Evolutionary conservation across 2,329 filamentous ascomycete species (phyloP).

Genomic region (Colletotrichum spaethianum): DNA sequence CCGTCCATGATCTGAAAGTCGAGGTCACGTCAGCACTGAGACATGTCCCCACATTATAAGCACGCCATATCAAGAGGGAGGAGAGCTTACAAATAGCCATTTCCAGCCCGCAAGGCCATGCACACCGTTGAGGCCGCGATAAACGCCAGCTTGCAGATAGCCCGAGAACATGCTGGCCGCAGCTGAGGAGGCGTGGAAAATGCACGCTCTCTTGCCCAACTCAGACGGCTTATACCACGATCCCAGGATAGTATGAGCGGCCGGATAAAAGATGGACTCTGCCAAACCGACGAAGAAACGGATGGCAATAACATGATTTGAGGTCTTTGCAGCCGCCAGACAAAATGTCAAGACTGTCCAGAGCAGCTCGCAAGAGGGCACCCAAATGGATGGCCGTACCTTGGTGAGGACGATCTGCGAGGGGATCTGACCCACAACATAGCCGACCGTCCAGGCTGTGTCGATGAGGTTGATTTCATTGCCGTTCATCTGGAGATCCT

Average conservation of each 20-base stretch:
- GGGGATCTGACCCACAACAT: constrained; percentile 47
- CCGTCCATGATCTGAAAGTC: constrained; percentile 56
- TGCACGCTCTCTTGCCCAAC: constrained; percentile 65
- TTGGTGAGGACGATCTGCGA: constrained; percentile 48
- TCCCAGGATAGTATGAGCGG: constrained; percentile 54
- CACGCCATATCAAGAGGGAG: constrained; percentile 4
- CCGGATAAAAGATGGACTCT: constrained; percentile 52
- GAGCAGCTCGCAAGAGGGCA: constrained; percentile 46
- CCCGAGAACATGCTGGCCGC: constrained; percentile 70
- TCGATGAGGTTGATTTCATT: constrained; percentile 47
- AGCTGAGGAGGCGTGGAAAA: constrained; percentile 64
- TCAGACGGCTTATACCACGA: constrained; percentile 56
- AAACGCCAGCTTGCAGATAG: constrained; percentile 68
- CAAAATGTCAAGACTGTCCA: constrained; percentile 43
- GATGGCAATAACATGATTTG: constrained; percentile 56
- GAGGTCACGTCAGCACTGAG: neutral
- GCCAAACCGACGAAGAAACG: constrained; percentile 61
- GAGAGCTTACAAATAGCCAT: constrained; percentile 52
- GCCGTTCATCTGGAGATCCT: constrained; percentile 47
- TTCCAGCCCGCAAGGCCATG: constrained; percentile 56
- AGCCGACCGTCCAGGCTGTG: constrained; percentile 46
- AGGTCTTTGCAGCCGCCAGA: constrained; percentile 39
- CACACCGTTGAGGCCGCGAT: constrained; percentile 63
- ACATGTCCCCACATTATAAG: constrained; percentile 1
- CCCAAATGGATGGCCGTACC: constrained; percentile 48